Conservation (phyloP, 371 early-diverging fungal genomes). For the Mortierella polycephala region DNA sequence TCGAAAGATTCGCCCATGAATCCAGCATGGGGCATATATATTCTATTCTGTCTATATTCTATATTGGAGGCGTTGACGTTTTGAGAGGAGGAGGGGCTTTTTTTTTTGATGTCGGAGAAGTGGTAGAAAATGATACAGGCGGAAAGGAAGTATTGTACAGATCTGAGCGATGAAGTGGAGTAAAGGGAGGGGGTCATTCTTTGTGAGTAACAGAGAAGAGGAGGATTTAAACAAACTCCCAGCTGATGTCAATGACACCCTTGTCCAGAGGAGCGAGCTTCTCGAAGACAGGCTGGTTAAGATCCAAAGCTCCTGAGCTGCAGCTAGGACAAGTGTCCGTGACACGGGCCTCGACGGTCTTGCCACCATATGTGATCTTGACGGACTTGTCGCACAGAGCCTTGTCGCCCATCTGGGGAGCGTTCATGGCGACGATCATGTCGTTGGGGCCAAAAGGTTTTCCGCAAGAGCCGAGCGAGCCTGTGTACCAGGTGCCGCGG, state of each 20-base stretch:
- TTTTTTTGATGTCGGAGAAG: too few species aligned
- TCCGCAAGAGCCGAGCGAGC: conserved; percentile 33
- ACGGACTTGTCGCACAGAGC: conserved; percentile 27
- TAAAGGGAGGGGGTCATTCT: not conserved
- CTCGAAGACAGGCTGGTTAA: conserved; percentile 70
- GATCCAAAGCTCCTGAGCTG: conserved; percentile 61
- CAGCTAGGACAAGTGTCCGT: conserved; percentile 54
- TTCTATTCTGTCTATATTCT: too few species aligned
- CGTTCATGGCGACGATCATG: conserved; percentile 49
- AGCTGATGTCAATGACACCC: conserved; percentile 67
- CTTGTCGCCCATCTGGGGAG: conserved; percentile 32
- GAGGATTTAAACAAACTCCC: conserved; percentile 59
- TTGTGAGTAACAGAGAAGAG: not conserved
- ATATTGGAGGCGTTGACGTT: too few species aligned
- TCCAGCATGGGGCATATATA: too few species aligned
- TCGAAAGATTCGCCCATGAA: too few species aligned
- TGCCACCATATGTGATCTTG: conserved; percentile 27
- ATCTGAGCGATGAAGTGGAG: not conserved
- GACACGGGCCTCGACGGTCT: conserved; percentile 30
- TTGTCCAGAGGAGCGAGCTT: conserved; percentile 57
- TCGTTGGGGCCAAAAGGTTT: conserved; percentile 32
- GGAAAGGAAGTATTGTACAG: not conserved
- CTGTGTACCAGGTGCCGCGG: conserved; percentile 37
- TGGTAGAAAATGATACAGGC: not conserved
- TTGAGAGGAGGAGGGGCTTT: too few species aligned